A percentile compares a stretch with the other conserved stretches of the same genome.
Evolutionary conservation across 345 rosid species (phyloP).

Genomic region (Melaleuca alternifolia): DNA sequence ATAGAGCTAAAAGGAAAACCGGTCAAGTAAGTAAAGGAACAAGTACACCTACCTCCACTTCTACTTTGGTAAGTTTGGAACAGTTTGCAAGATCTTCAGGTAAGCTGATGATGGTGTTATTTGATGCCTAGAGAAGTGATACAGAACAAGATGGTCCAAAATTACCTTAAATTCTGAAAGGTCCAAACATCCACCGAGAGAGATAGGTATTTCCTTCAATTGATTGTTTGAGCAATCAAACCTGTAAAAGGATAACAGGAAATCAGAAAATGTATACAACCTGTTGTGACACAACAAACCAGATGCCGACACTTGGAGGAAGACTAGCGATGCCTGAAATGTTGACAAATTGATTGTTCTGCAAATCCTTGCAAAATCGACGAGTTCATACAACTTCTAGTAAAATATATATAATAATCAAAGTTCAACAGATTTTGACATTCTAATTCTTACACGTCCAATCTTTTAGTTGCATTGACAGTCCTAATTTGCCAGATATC

Average conservation of each 20-base stretch:
- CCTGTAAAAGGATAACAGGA: constrained; percentile 24
- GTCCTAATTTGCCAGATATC: constrained; percentile 61
- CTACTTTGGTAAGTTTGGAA: constrained; percentile 59
- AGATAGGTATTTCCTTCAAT: constrained; percentile 64
- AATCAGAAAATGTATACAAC: background rate
- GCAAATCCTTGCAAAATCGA: constrained; percentile 51
- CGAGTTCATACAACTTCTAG: background rate
- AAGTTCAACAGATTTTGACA: background rate
- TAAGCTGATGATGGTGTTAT: constrained; percentile 50
- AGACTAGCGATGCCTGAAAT: constrained; percentile 44
- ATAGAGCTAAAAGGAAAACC: background rate
- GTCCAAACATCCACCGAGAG: constrained; percentile 64
- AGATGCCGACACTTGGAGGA: constrained; percentile 26
- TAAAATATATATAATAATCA: background rate
- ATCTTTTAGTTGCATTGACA: constrained; percentile 34
- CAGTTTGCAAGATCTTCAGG: constrained; percentile 71
- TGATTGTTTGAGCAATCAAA: constrained; percentile 78
- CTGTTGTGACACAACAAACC: background rate
- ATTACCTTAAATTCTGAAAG: constrained; percentile 78
- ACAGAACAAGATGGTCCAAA: background rate
- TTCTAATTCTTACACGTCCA: constrained; percentile 50
- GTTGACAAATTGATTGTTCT: constrained; percentile 52
- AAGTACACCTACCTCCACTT: constrained; percentile 54
- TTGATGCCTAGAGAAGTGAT: constrained; percentile 48
- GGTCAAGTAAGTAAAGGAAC: background rate